Base-by-base conservation (phyloP, 140 eudicot genomes). In the Ambrosia hybrid region DNA sequence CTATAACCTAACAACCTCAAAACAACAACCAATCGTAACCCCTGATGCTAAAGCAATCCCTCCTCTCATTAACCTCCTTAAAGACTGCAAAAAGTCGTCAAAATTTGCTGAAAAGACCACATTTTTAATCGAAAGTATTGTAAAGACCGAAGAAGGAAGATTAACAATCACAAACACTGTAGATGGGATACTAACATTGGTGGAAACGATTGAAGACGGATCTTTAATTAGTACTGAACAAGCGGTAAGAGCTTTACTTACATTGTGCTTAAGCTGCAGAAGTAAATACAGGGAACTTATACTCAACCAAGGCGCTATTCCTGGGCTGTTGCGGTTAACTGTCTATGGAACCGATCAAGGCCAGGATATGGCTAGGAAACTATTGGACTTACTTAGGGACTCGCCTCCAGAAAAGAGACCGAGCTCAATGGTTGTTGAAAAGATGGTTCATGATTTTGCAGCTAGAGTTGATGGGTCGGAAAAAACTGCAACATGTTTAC, bases 101-200 rank as follows among this genome's bases (percentile, higher is more conserved):
- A 89, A 91, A 51, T 84, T 85, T 48, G 95, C 96, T 58, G 97
- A 89, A 74, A 91, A 91, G 81, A 70, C 96, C 9, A 91, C 89
- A 0, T 68, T 86, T 15, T 70, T 91, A 21, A 87, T 91, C 10
- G 88, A 83, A 55, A 84, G 73, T 13, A 79, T 88, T 63, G 78
- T 85, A 2, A 26, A 75, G 4, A 66, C 82, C 0, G 91, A 85
- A 51, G 96, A 86, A 61, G 96, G 95, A 70, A 78, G 88, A 79
- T 72, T 3, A 6, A 85, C 84, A 1, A 81, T 91, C 13, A 61
- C 85, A 26, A 68, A 79, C 51, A 51, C 74, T 4, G 78, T 75
- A 8, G 86, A 85, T 41, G 94, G 86, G 67, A 89, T 91, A 72
- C 76, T 88, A 73, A 77, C 96, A 11, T 60, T 91, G 63, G 97